Evolutionary conservation across 257 asterid species (phyloP), one percentile per base, ranked within the genome.

Genomic region (Petunia secreta): DNA sequence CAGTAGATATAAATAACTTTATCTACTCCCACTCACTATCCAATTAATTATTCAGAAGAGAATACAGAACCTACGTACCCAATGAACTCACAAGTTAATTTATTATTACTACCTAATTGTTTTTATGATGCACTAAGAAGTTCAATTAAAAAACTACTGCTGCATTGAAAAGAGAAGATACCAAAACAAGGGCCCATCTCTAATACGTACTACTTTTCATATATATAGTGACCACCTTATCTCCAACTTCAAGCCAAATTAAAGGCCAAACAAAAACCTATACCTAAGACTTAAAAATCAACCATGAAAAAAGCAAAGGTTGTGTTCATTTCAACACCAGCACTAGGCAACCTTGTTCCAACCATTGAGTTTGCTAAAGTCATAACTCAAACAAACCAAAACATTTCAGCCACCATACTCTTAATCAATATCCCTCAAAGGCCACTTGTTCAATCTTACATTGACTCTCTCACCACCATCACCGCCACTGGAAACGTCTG

Each of bases 281-380:
- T 25, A 10, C 43, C 15, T 4, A 37, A 74, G 3, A 0, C 0
- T 4, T 1, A 59, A 8, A 6, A 6, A 39, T 4, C 55, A 62
- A 38, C 1, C 59, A 75, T 71, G 79, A 81, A 44, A 78, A 52
- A 55, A 37, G 80, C 43, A 3, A 77, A 75, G 60, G 75, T 75
- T 1, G 84, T 81, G 62, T 81, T 81, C 65, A 52, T 75, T 62
- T 66, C 84, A 44, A 77, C 76, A 63, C 84, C 84, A 59, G 44
- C 66, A 34, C 67, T 81, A 4, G 80, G 84, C n/a, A 76, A 81
- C 67, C 57, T 81, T 75, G 84, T 63, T 13, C 79, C 84, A n/a
- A 43, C 8, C 38, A 78, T 64, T 58, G 84, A 81, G 76, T 81
- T 81, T 54, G 80, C 77, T 11, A 75, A 75, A 52, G 2, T 54